Evolutionary conservation across 2,329 filamentous ascomycete species (phyloP).

Genomic region (Diaporthe capsici): DNA sequence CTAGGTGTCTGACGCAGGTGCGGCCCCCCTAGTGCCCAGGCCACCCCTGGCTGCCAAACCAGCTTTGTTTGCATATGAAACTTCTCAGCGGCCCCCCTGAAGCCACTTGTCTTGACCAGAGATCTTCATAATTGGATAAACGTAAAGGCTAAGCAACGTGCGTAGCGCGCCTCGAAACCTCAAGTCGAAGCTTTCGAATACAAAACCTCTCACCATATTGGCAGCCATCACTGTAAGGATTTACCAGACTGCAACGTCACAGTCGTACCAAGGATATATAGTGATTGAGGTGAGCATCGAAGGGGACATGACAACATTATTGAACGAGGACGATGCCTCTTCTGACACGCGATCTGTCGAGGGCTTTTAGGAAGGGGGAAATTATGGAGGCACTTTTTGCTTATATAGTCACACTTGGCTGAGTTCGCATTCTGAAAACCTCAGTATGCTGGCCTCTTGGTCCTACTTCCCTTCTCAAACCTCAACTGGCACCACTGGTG

Average conservation of each 20-base stretch:
- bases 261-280: background rate
- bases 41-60: slow-evolving; percentile 33
- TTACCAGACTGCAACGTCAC: background rate
- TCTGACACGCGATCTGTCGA: background rate
- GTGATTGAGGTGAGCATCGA: background rate
- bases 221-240: background rate
- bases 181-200: background rate
- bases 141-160: background rate
- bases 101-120: slow-evolving; percentile 2
- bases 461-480: slow-evolving; percentile 47
- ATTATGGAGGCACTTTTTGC: background rate
- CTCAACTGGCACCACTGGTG: slow-evolving; percentile 50
- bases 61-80: slow-evolving; percentile 31
- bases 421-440: too few species aligned
- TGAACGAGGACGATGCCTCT: background rate
- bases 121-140: background rate
- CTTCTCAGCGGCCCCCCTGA: slow-evolving; percentile 11
- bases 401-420: background rate
- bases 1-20: slow-evolving; percentile 11
- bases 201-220: background rate
- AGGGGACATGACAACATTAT: background rate
- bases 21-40: slow-evolving; percentile 23
- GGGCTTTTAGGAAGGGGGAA: background rate
- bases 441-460: slow-evolving; percentile 15
- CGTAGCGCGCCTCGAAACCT: background rate